Percentiles rank a stretch among this genome's conserved stretches.
phyloP scores from a whole-genome alignment of 306 rosid species.

The Biancaea sappan region DNA sequence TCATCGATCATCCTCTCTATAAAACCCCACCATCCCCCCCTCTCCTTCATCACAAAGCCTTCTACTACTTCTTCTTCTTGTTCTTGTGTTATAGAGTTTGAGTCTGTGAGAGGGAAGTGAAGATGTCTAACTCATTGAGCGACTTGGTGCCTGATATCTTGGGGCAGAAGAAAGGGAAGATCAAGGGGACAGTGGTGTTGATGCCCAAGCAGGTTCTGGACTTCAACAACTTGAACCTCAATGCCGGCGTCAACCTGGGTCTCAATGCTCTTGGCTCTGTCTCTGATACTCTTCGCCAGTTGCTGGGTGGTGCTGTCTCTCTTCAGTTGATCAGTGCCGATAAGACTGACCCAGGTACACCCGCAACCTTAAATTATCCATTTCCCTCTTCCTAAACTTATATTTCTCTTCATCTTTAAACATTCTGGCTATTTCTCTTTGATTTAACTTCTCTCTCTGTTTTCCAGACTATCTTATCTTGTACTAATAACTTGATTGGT shows the following conservation, averaged over 20 bases:
- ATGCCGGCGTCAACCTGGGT: slow-evolving; percentile 30
- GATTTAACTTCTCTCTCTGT: no score
- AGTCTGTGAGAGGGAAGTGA: not conserved
- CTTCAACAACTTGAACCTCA: slow-evolving; percentile 20
- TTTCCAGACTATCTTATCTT: no score
- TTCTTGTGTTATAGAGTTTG: no score
- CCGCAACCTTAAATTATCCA: no score
- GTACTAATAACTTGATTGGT: no score
- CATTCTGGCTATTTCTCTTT: no score
- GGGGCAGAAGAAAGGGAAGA: slow-evolving; percentile 20
- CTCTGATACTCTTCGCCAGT: slow-evolving; percentile 36
- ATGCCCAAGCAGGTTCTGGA: slow-evolving; percentile 49
- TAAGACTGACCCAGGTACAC: slow-evolving; percentile 34
- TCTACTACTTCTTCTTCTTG: no score
- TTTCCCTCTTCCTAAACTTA: no score
- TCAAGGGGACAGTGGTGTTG: slow-evolving; percentile 46
- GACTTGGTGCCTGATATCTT: not conserved
- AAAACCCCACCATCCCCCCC: not conserved
- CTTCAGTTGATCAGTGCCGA: slow-evolving; percentile 47
- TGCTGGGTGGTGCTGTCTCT: slow-evolving; percentile 38
- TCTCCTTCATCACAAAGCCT: not conserved
- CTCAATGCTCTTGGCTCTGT: slow-evolving; percentile 27
- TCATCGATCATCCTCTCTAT: not conserved
- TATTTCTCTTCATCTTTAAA: no score
- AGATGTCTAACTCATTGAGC: slow-evolving; percentile 27